Percentiles rank a stretch among this genome's conserved stretches.
These are phyloP conservation scores for Pterocarpus macrocarpus DNA, from an alignment of 306 rosid genomes.

Conservation along the genomic window DNA sequence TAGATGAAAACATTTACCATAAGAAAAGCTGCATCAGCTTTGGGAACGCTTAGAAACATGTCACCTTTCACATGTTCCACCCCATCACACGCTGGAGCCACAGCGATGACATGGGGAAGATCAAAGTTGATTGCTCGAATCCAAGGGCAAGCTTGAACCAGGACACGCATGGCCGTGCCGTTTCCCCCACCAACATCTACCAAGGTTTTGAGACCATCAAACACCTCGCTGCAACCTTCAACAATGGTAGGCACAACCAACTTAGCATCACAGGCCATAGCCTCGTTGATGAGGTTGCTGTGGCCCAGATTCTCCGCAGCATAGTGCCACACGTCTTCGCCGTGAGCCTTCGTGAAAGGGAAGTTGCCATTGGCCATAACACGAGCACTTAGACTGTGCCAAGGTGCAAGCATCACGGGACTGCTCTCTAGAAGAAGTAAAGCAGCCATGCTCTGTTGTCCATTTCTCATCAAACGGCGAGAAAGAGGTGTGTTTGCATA, in stretches of 20 bases:
- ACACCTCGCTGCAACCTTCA: slow-evolving; percentile 46
- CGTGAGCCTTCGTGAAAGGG: slow-evolving; percentile 54
- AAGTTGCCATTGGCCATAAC: slow-evolving; percentile 8
- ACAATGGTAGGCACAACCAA: slow-evolving; percentile 34
- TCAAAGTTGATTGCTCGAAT: slow-evolving; percentile 67
- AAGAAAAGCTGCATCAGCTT: background rate
- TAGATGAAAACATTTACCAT: background rate
- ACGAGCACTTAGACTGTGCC: slow-evolving; percentile 42
- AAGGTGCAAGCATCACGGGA: slow-evolving; percentile 52
- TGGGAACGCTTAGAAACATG: background rate
- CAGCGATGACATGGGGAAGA: slow-evolving; percentile 63
- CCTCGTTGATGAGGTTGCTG: slow-evolving; percentile 56
- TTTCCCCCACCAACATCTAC: slow-evolving; percentile 78
- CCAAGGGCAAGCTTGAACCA: slow-evolving; percentile 55
- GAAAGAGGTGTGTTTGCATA: slow-evolving; percentile 47
- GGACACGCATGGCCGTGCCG: slow-evolving; percentile 51
- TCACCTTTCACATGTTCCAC: background rate
- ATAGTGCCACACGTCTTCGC: slow-evolving; percentile 58
- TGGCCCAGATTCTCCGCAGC: slow-evolving; percentile 41
- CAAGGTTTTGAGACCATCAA: slow-evolving; percentile 51
- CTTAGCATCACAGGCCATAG: slow-evolving; percentile 60
- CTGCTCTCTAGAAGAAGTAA: slow-evolving; percentile 36
- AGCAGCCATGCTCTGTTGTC: slow-evolving; percentile 41
- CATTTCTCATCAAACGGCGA: slow-evolving; percentile 27
- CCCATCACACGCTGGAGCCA: background rate